These are phyloP conservation scores for Fusarium sp. DNA, from an alignment of 2,329 filamentous ascomycete species.

Conservation along the genomic window DNA sequence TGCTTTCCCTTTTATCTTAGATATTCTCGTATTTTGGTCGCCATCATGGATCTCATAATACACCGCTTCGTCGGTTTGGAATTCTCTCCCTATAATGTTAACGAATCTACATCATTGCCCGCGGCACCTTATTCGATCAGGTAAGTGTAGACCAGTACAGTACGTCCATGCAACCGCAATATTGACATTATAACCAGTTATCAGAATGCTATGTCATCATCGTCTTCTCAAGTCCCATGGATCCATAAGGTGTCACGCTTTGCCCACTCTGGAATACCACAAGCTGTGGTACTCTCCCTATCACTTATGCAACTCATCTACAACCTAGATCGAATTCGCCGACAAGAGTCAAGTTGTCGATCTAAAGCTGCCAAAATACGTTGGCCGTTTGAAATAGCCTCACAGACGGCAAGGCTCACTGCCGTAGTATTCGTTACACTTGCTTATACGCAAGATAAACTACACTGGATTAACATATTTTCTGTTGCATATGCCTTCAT, in stretches of 20 bases:
- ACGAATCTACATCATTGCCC: slow-evolving; percentile 31
- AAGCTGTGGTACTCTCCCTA: slow-evolving; percentile 51
- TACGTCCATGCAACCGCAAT: neutral
- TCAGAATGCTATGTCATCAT: slow-evolving; percentile 27
- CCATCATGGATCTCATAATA: slow-evolving; percentile 49
- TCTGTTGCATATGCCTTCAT: slow-evolving; percentile 56
- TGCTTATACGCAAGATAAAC: slow-evolving; percentile 49
- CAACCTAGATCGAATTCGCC: slow-evolving; percentile 50
- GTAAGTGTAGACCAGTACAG: slow-evolving; percentile 26
- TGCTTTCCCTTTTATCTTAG: neutral
- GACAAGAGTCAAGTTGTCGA: slow-evolving; percentile 41
- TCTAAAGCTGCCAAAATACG: slow-evolving; percentile 54
- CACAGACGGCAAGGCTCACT: slow-evolving; percentile 55
- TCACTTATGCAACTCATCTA: slow-evolving; percentile 53
- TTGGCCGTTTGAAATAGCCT: slow-evolving; percentile 57
- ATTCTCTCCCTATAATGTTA: slow-evolving; percentile 45
- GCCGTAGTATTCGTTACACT: slow-evolving; percentile 55
- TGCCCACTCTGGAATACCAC: slow-evolving; percentile 56
- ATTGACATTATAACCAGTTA: slow-evolving; percentile 21
- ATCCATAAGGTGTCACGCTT: slow-evolving; percentile 52
- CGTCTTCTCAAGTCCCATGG: slow-evolving; percentile 50
- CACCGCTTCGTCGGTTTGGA: slow-evolving; percentile 48
- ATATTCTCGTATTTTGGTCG: slow-evolving; percentile 24
- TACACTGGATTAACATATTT: slow-evolving; percentile 53
- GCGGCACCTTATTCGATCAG: slow-evolving; percentile 17